A percentile compares a stretch with the other conserved stretches of the same genome.
Evolutionary conservation across 1,139 yeast species (phyloP).

Genomic region (Blastobotrys petasosporus): DNA sequence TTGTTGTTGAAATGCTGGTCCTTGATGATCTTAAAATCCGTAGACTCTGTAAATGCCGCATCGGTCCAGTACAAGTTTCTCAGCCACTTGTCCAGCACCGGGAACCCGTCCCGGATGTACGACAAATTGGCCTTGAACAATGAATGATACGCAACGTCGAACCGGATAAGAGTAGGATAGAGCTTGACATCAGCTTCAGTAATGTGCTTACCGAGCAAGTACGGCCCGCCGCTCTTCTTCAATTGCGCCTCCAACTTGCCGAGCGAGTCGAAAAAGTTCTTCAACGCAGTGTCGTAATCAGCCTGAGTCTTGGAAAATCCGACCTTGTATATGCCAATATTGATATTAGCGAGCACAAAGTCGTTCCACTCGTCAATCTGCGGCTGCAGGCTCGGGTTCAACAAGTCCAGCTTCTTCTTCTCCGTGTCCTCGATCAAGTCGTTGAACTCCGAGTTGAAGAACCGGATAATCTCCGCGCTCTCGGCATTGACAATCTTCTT

Average conservation of each 20-base stretch:
- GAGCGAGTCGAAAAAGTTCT: slow-evolving; percentile 57
- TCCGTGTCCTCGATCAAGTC: slow-evolving; percentile 33
- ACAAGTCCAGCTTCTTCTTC: slow-evolving; percentile 21
- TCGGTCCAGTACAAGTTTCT: slow-evolving; percentile 78
- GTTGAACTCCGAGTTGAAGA: slow-evolving; percentile 65
- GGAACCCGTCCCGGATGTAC: slow-evolving; percentile 75
- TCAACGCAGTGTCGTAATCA: slow-evolving; percentile 69
- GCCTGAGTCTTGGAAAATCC: slow-evolving; percentile 86
- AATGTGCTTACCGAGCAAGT: slow-evolving; percentile 55
- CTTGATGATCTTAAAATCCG: slow-evolving; percentile 54
- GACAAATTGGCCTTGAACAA: slow-evolving; percentile 83
- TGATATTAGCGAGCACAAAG: slow-evolving; percentile 78
- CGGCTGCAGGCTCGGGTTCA: slow-evolving; percentile 48
- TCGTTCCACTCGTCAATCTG: slow-evolving; percentile 70
- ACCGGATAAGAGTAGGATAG: slow-evolving; percentile 74
- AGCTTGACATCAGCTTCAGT: slow-evolving; percentile 93
- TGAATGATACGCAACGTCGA: slow-evolving; percentile 40
- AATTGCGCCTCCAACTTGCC: slow-evolving; percentile 70
- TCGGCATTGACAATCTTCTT: slow-evolving; percentile 86
- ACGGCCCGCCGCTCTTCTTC: slow-evolving; percentile 44
- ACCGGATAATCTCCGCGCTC: slow-evolving; percentile 79
- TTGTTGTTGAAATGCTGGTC: slow-evolving; percentile 48
- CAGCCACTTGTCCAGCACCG: slow-evolving; percentile 72
- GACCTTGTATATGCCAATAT: slow-evolving; percentile 88
- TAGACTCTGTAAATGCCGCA: slow-evolving; percentile 69